These are phyloP conservation scores for Neurospora sp. DNA, from an alignment of 495 filamentous ascomycete species.

Conservation along the genomic window DNA sequence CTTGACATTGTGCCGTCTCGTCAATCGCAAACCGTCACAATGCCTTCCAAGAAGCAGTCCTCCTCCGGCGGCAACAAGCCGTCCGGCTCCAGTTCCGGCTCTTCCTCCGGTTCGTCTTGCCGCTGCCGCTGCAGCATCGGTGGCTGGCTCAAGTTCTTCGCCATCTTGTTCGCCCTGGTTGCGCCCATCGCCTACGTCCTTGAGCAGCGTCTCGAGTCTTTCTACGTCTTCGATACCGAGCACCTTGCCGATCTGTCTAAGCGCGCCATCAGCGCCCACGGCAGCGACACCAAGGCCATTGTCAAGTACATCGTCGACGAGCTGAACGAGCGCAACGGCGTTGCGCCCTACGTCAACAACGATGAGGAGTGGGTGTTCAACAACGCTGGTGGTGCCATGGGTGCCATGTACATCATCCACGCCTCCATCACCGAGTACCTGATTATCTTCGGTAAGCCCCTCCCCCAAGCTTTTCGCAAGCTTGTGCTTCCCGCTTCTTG, in stretches of 20 bases:
- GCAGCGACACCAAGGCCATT: slow-evolving; percentile 59
- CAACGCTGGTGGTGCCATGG: slow-evolving; percentile 80
- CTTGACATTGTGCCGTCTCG: not conserved
- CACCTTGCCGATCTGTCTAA: slow-evolving; percentile 60
- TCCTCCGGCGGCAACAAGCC: not conserved
- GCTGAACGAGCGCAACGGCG: slow-evolving; percentile 32
- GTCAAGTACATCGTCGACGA: slow-evolving; percentile 56
- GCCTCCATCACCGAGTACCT: slow-evolving; percentile 68
- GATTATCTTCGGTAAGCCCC: slow-evolving; percentile 57
- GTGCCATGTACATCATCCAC: slow-evolving; percentile 82
- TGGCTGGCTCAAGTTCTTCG: slow-evolving; percentile 43
- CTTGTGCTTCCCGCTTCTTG: not conserved
- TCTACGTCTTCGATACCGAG: slow-evolving; percentile 65
- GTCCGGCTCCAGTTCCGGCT: not conserved
- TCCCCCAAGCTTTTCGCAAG: not conserved
- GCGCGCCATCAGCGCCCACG: slow-evolving; percentile 54
- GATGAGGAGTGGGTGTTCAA: slow-evolving; percentile 63
- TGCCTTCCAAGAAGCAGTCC: slow-evolving; percentile 9
- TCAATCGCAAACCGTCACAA: slow-evolving; percentile 4
- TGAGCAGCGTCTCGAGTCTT: slow-evolving; percentile 57
- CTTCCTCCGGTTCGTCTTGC: not conserved
- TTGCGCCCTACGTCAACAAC: slow-evolving; percentile 43
- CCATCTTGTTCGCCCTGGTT: slow-evolving; percentile 50
- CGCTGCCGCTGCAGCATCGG: slow-evolving; percentile 18
- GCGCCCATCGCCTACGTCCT: slow-evolving; percentile 51